Base-by-base conservation (phyloP, 1,139 yeast genomes). In the Magnusiomyces tetraspermus region DNA sequence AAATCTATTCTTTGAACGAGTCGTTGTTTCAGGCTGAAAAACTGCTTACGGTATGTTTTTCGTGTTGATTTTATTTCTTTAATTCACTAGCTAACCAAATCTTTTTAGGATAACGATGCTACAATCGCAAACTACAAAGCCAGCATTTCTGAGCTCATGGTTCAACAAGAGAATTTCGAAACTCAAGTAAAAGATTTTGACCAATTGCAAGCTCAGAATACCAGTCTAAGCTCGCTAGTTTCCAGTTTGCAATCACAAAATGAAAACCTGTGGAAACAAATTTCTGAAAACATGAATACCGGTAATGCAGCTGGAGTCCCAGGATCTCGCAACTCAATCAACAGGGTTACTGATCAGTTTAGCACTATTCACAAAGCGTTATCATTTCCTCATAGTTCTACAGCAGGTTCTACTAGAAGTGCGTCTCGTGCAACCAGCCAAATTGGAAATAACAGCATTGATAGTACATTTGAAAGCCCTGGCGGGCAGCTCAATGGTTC, bases 271-370 rank as follows among this genome's bases (percentile, higher is more conserved):
- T n/a, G n/a, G n/a, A n/a, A n/a, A n/a, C n/a, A n/a, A n/a, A n/a
- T n/a, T n/a, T n/a, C n/a, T n/a, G n/a, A n/a, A n/a, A n/a, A n/a
- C n/a, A n/a, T n/a, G n/a, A n/a, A n/a, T n/a, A n/a, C n/a, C n/a
- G n/a, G n/a, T n/a, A n/a, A n/a, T n/a, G n/a, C n/a, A n/a, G n/a
- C n/a, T n/a, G n/a, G n/a, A n/a, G n/a, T n/a, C n/a, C n/a, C n/a
- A n/a, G n/a, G n/a, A n/a, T n/a, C n/a, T n/a, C n/a, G n/a, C n/a
- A n/a, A n/a, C n/a, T n/a, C n/a, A n/a, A 10, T 5, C 40, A 36
- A n/a, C 40, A n/a, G 40, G n/a, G n/a, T 36, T 5, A n/a, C 40
- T 36, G 40, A 36, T n/a, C 40, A 36, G 40, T 36, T 36, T n/a
- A 36, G 19, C 15, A 36, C 40, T n/a, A 36, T 36, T n/a, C 15